Evolutionary conservation across 108 stramenopile species (phyloP).

Genomic region (Conticribra guillardii): DNA sequence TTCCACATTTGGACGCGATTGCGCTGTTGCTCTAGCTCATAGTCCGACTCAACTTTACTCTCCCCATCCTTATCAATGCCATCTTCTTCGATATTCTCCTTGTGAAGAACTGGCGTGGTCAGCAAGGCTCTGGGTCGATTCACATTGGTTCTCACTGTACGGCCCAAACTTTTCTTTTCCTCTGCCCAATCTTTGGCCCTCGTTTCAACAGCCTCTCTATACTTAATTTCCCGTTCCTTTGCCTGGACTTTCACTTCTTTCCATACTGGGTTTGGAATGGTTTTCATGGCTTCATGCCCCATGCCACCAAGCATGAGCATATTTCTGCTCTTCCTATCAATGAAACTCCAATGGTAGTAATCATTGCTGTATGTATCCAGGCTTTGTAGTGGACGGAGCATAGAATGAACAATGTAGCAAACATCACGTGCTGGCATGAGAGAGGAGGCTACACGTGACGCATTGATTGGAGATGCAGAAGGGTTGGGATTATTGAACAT

Average conservation of each 20-base stretch:
- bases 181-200: constrained; percentile 76
- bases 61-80: constrained; percentile 30
- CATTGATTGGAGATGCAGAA: constrained; percentile 67
- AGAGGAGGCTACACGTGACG: constrained; percentile 48
- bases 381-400: constrained; percentile 69
- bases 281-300: constrained; percentile 7
- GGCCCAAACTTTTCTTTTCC: constrained; percentile 71
- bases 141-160: constrained; percentile 69
- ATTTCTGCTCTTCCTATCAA: constrained; percentile 23
- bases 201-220: constrained; percentile 38
- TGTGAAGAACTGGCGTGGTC: constrained; percentile 53
- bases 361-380: constrained; percentile 51
- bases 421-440: constrained; percentile 76
- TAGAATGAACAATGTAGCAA: constrained; percentile 75
- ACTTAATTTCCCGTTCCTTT: constrained; percentile 54
- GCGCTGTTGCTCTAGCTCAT: constrained; percentile 42
- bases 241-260: constrained; percentile 53
- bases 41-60: constrained; percentile 38
- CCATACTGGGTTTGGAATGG: constrained; percentile 38
- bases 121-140: constrained; percentile 81
- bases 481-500: constrained; percentile 73
- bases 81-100: constrained; percentile 27
- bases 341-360: constrained; percentile 54
- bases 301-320: constrained; percentile 15
- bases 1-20: constrained; percentile 72